Base-by-base conservation (phyloP, 2,329 filamentous ascomycete species). In the Sphaerulina musiva region DNA sequence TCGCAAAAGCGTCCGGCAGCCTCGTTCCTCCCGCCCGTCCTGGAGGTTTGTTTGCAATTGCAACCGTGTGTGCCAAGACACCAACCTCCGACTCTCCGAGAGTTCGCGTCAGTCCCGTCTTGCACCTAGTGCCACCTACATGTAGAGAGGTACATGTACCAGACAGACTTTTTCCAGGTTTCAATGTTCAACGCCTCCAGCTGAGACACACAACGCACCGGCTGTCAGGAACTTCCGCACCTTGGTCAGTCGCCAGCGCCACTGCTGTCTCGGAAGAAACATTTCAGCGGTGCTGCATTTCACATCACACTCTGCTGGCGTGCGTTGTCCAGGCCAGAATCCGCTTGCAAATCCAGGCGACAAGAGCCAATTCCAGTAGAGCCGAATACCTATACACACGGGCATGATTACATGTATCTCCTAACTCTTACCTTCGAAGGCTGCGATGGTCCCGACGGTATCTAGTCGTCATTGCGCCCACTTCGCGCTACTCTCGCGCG, bases 241-340 rank as follows among this genome's bases (percentile, higher is more conserved):
- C 38, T 20, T 6, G 44, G 48, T 45, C 48, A 38, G 48, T 41
- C 48, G 48, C 29, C 40, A 51, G 41, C 48, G 48, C 40, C 44
- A 17, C 14, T 17, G 48, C 48, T 36, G 34, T 36, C 34, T 36
- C 34, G 34, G 34, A 36, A 4, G 34, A n/a, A 36, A 5, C 34
- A 9, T 10, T n/a, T 36, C 34, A 10, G 34, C 34, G 34, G 34
- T 36, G 34, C 34, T 36, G 34, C 34, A 36, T 36, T 36, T 36
- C 14, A 17, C 14, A 17, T 36, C 34, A 36, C 9, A 17, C 14
- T 17, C 14, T 17, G 14, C 14, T 17, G 14, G 14, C 14, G 14
- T 17, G 14, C 14, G 14, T 17, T 17, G 14, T 17, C 14, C 14
- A 17, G 14, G 14, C 14, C 14, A 17, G 14, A 17, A 17, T n/a